phyloP scores from a whole-genome alignment of 2,329 filamentous ascomycete species.

The Trichophyton verrucosum region DNA sequence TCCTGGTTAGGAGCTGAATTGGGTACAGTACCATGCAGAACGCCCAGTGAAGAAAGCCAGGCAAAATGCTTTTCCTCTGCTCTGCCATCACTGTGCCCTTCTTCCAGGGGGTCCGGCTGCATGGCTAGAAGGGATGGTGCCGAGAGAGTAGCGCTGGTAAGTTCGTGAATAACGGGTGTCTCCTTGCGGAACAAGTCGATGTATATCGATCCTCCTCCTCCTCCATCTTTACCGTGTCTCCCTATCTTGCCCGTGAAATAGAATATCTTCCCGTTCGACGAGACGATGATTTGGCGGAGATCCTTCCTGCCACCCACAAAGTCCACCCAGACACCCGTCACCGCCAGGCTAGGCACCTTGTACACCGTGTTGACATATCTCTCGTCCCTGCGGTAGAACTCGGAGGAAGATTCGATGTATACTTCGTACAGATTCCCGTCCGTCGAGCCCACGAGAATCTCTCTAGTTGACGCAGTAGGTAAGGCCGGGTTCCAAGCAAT shows the following conservation, averaged over 20 bases:
- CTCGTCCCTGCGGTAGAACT: constrained; percentile 92
- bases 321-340: constrained; percentile 80
- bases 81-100: constrained; percentile 40
- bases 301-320: constrained; percentile 56
- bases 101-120: constrained; percentile 59
- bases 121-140: constrained; percentile 58
- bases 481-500: constrained; percentile 90
- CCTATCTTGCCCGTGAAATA: constrained; percentile 72
- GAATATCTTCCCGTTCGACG: constrained; percentile 63
- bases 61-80: constrained; percentile 55
- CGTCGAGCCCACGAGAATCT: constrained; percentile 83
- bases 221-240: constrained; percentile 60
- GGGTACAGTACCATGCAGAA: constrained; percentile 73
- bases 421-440: constrained; percentile 93
- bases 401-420: constrained; percentile 84
- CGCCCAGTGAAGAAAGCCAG: constrained; percentile 78
- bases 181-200: constrained; percentile 79
- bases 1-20: constrained; percentile 46
- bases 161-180: constrained; percentile 62
- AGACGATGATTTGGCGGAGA: constrained; percentile 62
- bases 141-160: constrained; percentile 45
- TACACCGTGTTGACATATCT: constrained; percentile 78
- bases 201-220: constrained; percentile 73
- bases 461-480: constrained; percentile 83
- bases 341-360: constrained; percentile 66